Evolutionary conservation across 2,329 filamentous ascomycete species (phyloP).

Genomic region (Cladophialophora psammophila): DNA sequence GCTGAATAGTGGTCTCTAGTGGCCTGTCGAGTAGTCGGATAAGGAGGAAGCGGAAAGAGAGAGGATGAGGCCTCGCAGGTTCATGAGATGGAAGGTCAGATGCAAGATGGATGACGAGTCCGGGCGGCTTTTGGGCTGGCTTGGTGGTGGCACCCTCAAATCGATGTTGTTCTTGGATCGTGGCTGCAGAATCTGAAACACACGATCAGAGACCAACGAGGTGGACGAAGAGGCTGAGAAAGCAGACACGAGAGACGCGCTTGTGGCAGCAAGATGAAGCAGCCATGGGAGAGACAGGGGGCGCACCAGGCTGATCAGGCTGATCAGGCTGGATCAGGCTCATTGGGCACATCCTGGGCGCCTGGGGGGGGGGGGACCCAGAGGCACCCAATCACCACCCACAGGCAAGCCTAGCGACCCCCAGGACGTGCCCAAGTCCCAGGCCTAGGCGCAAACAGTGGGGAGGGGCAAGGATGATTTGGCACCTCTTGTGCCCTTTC

Average conservation of each 20-base stretch:
- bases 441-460: conserved; percentile 10
- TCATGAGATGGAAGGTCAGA: conserved; percentile 1
- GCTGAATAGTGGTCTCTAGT: not conserved
- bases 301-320: not conserved
- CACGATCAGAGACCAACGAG: conserved; percentile 12
- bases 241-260: conserved; percentile 4
- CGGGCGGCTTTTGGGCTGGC: conserved; percentile 16
- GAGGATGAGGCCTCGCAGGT: conserved; percentile 8
- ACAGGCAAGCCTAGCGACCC: not conserved
- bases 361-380: no score
- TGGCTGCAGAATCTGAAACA: conserved; percentile 29
- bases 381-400: conserved; percentile 14
- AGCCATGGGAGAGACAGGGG: conserved; percentile 13
- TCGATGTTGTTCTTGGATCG: conserved; percentile 4
- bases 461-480: not conserved
- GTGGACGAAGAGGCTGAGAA: conserved; percentile 15
- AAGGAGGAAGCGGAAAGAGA: not conserved
- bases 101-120: conserved; percentile 29
- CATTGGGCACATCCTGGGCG: not conserved
- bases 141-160: conserved; percentile 13
- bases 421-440: not conserved
- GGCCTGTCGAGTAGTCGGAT: conserved; percentile 13
- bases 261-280: conserved; percentile 21
- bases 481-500: conserved; percentile 17
- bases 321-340: conserved; percentile 3